Percentiles rank a stretch among this genome's conserved stretches.
phyloP scores from a whole-genome alignment of 169 alveolate species.

The Theileria equi region DNA sequence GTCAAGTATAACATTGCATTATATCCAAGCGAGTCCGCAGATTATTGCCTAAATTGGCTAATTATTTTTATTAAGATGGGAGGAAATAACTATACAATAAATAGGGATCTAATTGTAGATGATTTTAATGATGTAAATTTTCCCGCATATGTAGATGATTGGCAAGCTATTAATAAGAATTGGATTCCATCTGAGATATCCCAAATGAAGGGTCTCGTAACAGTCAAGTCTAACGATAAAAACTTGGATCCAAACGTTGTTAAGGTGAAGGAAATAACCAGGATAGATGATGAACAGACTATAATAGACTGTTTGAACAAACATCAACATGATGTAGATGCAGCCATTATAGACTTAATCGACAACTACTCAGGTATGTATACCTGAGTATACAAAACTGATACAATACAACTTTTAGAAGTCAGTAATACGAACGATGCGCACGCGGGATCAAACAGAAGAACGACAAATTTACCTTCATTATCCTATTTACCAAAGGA shows the following conservation, averaged over 20 bases:
- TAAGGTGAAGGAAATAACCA: constrained; percentile 48
- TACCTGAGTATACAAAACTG: not conserved
- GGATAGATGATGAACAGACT: constrained; percentile 8
- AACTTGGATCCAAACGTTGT: constrained; percentile 10
- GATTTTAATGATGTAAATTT: constrained; percentile 46
- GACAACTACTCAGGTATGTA: constrained; percentile 29
- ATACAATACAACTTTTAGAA: not conserved
- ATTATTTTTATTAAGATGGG: constrained; percentile 55
- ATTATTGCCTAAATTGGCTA: constrained; percentile 55
- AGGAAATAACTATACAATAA: constrained; percentile 36
- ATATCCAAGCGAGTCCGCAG: constrained; percentile 42
- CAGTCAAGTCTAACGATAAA: constrained; percentile 1
- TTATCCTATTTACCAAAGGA: constrained; percentile 43
- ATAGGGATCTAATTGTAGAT: constrained; percentile 20
- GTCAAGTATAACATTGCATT: constrained; percentile 22
- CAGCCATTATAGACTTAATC: constrained; percentile 41
- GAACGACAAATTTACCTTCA: constrained; percentile 5
- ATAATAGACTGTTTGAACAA: constrained; percentile 25
- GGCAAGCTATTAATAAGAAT: constrained; percentile 37
- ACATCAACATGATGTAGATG: constrained; percentile 39
- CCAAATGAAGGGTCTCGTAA: constrained; percentile 48
- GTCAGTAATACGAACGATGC: not conserved
- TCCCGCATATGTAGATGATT: constrained; percentile 39
- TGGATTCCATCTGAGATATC: constrained; percentile 44
- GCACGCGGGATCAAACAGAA: not conserved